These are phyloP conservation scores for Emmonsiellopsis sp. DNA, from an alignment of 2,329 filamentous ascomycete species.

Conservation along the genomic window DNA sequence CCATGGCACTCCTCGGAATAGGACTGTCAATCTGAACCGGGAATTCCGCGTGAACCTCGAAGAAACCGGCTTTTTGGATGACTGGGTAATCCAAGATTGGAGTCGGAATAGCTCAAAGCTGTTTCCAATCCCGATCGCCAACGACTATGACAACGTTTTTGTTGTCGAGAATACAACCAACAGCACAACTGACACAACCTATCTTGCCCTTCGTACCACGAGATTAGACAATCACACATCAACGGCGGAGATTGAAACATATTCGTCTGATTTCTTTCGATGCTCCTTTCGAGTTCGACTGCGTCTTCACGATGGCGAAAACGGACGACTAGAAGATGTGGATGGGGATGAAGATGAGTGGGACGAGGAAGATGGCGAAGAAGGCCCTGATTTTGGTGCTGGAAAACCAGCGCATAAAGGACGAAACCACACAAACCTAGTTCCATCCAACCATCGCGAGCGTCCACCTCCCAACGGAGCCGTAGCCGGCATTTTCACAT, in stretches of 20 bases:
- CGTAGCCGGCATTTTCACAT: slow-evolving; percentile 44
- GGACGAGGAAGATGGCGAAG: not conserved
- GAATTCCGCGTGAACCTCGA: slow-evolving; percentile 6
- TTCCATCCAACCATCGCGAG: not conserved
- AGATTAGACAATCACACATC: slow-evolving; percentile 36
- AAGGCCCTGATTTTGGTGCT: not conserved
- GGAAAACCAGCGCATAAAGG: not conserved
- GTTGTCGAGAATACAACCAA: slow-evolving; percentile 22
- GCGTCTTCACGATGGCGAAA: slow-evolving; percentile 23
- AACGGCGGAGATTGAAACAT: slow-evolving; percentile 40
- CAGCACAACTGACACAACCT: slow-evolving; percentile 22
- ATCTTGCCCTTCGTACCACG: slow-evolving; percentile 39
- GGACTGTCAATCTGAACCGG: slow-evolving; percentile 6
- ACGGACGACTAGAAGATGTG: slow-evolving; percentile 10
- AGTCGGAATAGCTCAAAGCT: slow-evolving; percentile 27
- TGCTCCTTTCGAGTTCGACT: slow-evolving; percentile 40
- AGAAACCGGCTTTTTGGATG: slow-evolving; percentile 12
- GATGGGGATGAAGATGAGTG: not conserved
- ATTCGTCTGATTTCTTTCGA: slow-evolving; percentile 35
- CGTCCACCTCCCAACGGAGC: slow-evolving; percentile 34
- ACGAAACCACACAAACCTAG: not conserved
- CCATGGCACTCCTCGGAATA: slow-evolving; percentile 40
- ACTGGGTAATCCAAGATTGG: slow-evolving; percentile 39
- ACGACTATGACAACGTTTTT: slow-evolving; percentile 40
- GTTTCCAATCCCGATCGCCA: slow-evolving; percentile 34